Conservation (phyloP, 371 early-diverging fungal species). For the Apophysomyces trapeziformis region DNA sequence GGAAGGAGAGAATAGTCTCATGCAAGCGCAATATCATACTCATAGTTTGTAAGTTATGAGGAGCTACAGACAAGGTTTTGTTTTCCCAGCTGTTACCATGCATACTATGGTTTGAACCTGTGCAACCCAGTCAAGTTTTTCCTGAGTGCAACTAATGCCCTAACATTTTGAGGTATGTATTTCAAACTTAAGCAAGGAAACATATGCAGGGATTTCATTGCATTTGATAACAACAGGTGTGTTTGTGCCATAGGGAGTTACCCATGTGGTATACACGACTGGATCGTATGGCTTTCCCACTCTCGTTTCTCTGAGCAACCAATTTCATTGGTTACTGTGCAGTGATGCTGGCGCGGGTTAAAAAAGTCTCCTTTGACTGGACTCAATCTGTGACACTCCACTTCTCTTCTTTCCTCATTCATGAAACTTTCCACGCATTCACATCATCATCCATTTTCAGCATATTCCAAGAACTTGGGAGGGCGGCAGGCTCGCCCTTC, state of each 20-base stretch:
- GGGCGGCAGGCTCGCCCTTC: constrained; percentile 4
- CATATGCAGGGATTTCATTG: no score
- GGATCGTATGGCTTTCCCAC: background rate
- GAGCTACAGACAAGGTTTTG: no score
- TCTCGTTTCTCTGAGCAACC: background rate
- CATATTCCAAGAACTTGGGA: constrained; percentile 1
- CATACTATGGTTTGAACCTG: no score
- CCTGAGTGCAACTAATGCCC: no score
- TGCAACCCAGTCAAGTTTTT: no score
- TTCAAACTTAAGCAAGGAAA: no score
- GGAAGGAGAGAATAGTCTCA: background rate
- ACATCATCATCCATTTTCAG: constrained; percentile 2
- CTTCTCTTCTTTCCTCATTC: background rate
- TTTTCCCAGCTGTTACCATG: no score
- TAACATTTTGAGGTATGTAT: no score
- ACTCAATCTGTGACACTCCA: constrained; percentile 4
- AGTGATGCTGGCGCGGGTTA: constrained; percentile 3
- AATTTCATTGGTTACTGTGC: constrained; percentile 5
- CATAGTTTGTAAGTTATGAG: no score
- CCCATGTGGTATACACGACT: background rate
- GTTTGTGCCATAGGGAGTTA: background rate
- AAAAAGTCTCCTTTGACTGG: constrained; percentile 12
- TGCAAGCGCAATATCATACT: no score
- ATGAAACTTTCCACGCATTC: constrained; percentile 10
- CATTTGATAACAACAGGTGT: no score